Base-by-base conservation (phyloP, 768 basidiomycete genomes). In the Pleurotus platypus region DNA sequence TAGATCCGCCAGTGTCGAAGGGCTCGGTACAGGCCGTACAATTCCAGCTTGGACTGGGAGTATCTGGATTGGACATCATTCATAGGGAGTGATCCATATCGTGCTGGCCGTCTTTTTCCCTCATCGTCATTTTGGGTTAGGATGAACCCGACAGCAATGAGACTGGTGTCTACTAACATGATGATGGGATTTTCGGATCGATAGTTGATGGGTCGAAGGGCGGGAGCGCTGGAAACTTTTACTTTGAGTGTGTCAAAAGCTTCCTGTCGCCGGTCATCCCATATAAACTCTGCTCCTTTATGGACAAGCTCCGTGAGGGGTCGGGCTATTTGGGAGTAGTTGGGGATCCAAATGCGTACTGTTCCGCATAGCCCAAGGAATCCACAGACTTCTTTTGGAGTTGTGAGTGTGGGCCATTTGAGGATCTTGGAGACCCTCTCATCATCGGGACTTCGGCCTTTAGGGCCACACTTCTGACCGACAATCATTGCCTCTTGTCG, bases 71-170 rank as follows among this genome's bases (percentile, higher is more conserved):
- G 69, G 3, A 58, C 16, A 2, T 69, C 22, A 58, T 67, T 74
- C 35, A 71, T 55, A 0, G 70, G 61, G 12, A 76, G 46, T 1
- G 72, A 76, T 0, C 71, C 70, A 60, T 67, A 76, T 2, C 63
- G 27, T 0, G 68, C 64, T 5, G 68, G 66, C 38, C 61, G n/a
- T 20, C 65, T 27, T 18, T 53, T 18, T 2, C 65, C 65, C 15
- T 65, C 18, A 1, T 67, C 62, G 45, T 72, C 69, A 0, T 63
- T 18, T 49, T 76, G 75, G 0, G 62, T 64, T 1, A 75, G 49
- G 7, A 75, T 65, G 39, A 67, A 72, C 0, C 73, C 71, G 0
- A 70, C 61, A 0, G 66, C 69, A 8, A 69, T 67, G 1, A 55
- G 18, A 9, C 63, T 68, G 0, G 70, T 66, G 56, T 77, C 70